Evolutionary conservation across 495 filamentous ascomycete species (phyloP).

Genomic region (Bacidia gigantensis): DNA sequence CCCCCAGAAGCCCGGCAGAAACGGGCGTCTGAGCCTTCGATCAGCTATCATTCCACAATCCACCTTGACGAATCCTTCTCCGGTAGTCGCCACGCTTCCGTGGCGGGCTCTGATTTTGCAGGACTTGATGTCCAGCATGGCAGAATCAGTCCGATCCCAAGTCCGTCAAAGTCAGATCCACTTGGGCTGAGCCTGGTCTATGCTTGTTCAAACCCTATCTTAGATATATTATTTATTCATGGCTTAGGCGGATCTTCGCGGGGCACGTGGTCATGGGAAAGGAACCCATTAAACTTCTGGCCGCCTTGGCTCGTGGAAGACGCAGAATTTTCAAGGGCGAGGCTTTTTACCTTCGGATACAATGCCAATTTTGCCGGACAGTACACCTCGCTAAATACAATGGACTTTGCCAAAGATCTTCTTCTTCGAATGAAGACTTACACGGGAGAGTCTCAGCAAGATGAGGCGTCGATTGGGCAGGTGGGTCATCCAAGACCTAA

Average conservation of each 20-base stretch:
- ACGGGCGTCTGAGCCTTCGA: no score
- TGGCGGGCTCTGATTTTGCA: no score
- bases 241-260: constrained; percentile 24
- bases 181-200: no score
- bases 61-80: no score
- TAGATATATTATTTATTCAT: constrained; percentile 23
- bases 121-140: no score
- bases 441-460: background rate
- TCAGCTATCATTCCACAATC: no score
- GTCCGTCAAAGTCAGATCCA: no score
- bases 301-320: constrained; percentile 19
- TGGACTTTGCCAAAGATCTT: constrained; percentile 25
- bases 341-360: constrained; percentile 25
- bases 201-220: constrained; percentile 3
- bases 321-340: constrained; percentile 15
- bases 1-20: no score
- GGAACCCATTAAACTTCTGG: constrained; percentile 20
- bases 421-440: constrained; percentile 20
- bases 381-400: constrained; percentile 10
- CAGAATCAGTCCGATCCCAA: no score
- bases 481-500: no score
- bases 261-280: constrained; percentile 22
- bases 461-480: background rate
- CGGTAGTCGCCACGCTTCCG: no score
- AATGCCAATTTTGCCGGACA: constrained; percentile 19